Base-by-base conservation (phyloP, 768 basidiomycete species). In the Coprinellus micaceus region DNA sequence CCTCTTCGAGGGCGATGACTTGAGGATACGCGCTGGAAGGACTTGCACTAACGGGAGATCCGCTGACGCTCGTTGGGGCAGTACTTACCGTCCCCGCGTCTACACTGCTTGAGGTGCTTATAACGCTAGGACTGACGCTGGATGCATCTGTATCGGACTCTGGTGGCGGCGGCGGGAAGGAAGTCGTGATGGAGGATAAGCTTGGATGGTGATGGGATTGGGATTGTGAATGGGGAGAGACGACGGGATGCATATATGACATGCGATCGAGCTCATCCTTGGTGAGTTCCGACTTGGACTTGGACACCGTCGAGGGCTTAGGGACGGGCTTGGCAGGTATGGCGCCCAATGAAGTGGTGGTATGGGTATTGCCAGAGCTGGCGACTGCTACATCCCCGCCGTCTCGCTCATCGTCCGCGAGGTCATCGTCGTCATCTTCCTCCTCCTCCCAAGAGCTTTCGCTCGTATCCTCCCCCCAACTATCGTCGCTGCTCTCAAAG, bases 231-330 rank as follows among this genome's bases (percentile, higher is more conserved):
- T 57, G 56, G 17, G 56, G 56, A 29, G 41, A 43, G 28, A 57
- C 66, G 25, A 81, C 73, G 21, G 81, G 81, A 64, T 85, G 84
- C 84, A 85, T 85, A 65, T 83, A 79, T 53, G 67, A 67, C 51
- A 69, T 68, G 21, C 64, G 65, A 40, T 75, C 70, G 47, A 64
- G 57, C 7, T 67, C 47, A 25, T 64, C 64, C 53, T 72, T 65
- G 33, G 60, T 61, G 53, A 56, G 53, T 43, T 46, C 59, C 40
- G 25, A 56, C 53, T 40, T 56, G 39, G 54, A 25, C 47, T 45
- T 71, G 65, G 37, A 70, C 63, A 17, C 59, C 62, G 17, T 60
- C 64, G 30, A 33, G 33, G 33, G 33, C 33, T 68, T 63, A 10
- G 60, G 11, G 7, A 41, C 40, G 40, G 56, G 2, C 25, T 53